Base-by-base conservation (phyloP, 352 stramenopile species). In the Pythium coloratum region DNA sequence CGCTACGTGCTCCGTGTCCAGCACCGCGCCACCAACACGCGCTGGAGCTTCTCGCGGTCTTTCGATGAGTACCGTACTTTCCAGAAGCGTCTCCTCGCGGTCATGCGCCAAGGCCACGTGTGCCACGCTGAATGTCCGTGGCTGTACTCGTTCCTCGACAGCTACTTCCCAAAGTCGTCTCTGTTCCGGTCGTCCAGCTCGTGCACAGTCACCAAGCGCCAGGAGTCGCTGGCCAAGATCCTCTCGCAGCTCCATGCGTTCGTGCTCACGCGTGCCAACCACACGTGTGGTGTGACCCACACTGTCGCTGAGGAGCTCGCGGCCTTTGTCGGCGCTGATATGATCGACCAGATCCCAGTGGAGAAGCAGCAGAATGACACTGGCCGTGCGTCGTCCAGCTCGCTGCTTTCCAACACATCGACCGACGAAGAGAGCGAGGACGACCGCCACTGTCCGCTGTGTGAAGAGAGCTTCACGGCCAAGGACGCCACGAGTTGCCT, bases 1-100 rank as follows among this genome's bases (percentile, higher is more conserved):
- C 75, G 76, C 12, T 91, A 89, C 69, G 70, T 84, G 50, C 73
- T 91, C 59, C 81, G 67, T 18, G 80, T 88, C 30, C 69, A 58
- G n/a, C 71, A 76, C 60, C 20, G 32, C 16, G 18, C 32, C 30
- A 46, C 59, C 2, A 69, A 84, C 20, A 44, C 63, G 32, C 65
- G 67, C 8, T 91, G 82, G 82, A 71, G 64, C 0, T 78, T 78
- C 33, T 66, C 67, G 2, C 70, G 66, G 26, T 62, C 55, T 16
- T 70, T 65, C 42, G 72, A 84, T 49, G 73, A 84, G 49, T 81
- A 76, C 62, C 67, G 66, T 46, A 40, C 44, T 7, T 79, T 84
- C 60, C 69, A 70, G 49, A 55, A 63, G 13, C 59, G 63, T 2
- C 38, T 77, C 33, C 60, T 68, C 5, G 24, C 62, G 2, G 49